Conservation (phyloP, 495 filamentous ascomycete species). For the Aspergillus carlsbadensis region DNA sequence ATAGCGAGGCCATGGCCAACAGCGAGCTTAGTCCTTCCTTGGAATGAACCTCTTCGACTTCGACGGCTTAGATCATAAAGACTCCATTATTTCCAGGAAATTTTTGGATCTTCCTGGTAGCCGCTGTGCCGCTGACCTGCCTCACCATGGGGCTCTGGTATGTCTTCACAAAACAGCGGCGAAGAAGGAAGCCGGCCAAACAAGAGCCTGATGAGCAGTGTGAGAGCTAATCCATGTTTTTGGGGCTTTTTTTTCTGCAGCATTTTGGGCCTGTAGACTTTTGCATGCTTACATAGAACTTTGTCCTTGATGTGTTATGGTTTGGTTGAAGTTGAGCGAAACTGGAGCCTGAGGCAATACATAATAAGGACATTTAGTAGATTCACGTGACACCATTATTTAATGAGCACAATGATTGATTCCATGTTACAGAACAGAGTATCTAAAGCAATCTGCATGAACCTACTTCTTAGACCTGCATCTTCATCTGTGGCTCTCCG, state of each 20-base stretch:
- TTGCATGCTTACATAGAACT: neutral
- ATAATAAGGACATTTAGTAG: neutral
- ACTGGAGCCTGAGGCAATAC: neutral
- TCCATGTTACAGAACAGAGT: no score
- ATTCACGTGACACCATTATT: neutral
- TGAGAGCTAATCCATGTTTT: no score
- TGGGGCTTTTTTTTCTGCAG: neutral
- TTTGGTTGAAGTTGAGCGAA: neutral
- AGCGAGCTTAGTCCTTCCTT: conserved; percentile 5
- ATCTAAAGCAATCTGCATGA: no score
- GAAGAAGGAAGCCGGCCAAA: neutral
- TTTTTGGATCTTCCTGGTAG: conserved; percentile 36
- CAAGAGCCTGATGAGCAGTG: neutral
- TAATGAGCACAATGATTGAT: no score
- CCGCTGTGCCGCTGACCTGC: conserved; percentile 28
- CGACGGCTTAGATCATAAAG: conserved; percentile 5
- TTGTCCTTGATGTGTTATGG: neutral
- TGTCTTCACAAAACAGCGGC: conserved; percentile 6
- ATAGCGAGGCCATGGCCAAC: neutral
- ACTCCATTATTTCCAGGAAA: conserved; percentile 24
- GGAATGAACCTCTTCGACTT: conserved; percentile 33
- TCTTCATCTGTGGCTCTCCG: no score
- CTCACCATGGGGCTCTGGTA: conserved; percentile 26
- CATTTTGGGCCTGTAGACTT: neutral
- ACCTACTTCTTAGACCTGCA: no score